phyloP scores from a whole-genome alignment of 2,329 filamentous ascomycete species.

The Aspergillus texensis region DNA sequence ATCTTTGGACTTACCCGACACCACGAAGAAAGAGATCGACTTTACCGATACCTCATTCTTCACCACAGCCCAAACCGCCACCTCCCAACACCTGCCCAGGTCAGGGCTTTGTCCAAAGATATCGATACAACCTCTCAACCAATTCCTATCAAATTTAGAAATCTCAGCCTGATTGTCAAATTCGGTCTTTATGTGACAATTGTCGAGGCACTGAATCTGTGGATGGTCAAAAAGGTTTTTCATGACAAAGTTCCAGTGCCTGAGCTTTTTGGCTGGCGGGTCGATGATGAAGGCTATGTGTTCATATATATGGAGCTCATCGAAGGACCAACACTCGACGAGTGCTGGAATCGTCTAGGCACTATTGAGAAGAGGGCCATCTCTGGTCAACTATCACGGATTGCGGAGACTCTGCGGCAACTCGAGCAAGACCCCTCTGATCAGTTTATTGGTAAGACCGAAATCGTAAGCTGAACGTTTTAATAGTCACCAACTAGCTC shows the following conservation, averaged over 20 bases:
- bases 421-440: constrained; percentile 24
- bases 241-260: constrained; percentile 35
- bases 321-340: constrained; percentile 26
- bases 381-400: constrained; percentile 21
- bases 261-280: constrained; percentile 40
- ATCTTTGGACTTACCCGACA: constrained; percentile 9
- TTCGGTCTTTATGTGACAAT: constrained; percentile 23
- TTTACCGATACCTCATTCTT: constrained; percentile 32
- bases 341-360: constrained; percentile 27
- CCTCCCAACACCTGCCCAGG: neutral
- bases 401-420: constrained; percentile 20
- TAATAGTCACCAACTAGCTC: neutral
- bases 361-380: constrained; percentile 15
- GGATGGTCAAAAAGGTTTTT: constrained; percentile 24
- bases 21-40: constrained; percentile 23
- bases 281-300: constrained; percentile 21
- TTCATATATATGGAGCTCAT: constrained; percentile 41
- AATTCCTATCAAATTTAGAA: constrained; percentile 19
- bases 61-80: constrained; percentile 7
- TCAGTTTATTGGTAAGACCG: constrained; percentile 21
- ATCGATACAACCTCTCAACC: constrained; percentile 6
- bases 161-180: constrained; percentile 28
- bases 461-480: neutral
- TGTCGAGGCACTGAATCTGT: constrained; percentile 29
- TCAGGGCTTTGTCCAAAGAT: neutral